Conservation (phyloP, 2,329 filamentous ascomycete genomes). For the Teratosphaeria pseudoeucalypti region DNA sequence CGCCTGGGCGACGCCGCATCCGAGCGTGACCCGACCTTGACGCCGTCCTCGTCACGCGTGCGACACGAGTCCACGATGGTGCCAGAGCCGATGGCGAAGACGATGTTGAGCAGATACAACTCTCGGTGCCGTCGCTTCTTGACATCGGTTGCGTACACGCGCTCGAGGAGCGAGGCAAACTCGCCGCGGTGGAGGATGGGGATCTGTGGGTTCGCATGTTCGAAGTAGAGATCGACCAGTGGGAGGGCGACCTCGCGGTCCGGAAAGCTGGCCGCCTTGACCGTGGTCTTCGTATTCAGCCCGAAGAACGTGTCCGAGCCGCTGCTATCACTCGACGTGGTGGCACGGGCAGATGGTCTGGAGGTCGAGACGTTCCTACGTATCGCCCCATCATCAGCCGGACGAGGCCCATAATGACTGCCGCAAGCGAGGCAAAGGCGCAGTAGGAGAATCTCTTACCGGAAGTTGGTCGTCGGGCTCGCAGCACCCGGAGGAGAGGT, state of each 20-base stretch:
- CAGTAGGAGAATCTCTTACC: neutral
- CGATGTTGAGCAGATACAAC: slow-evolving; percentile 91
- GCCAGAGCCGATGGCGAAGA: slow-evolving; percentile 89
- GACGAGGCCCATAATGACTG: neutral
- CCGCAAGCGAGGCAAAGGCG: neutral
- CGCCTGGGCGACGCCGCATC: slow-evolving; percentile 19
- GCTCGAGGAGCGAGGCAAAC: slow-evolving; percentile 80
- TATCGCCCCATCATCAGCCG: slow-evolving; percentile 45
- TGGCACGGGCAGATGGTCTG: slow-evolving; percentile 41
- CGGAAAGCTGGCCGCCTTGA: slow-evolving; percentile 77
- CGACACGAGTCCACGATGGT: slow-evolving; percentile 62
- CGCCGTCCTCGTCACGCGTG: slow-evolving; percentile 10
- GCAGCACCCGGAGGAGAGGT: neutral
- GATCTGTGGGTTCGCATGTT: slow-evolving; percentile 92
- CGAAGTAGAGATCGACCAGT: slow-evolving; percentile 78
- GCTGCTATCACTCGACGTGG: slow-evolving; percentile 43
- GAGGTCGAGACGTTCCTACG: slow-evolving; percentile 54
- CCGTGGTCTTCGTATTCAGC: slow-evolving; percentile 80
- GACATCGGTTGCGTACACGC: slow-evolving; percentile 61
- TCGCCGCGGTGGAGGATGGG: slow-evolving; percentile 81
- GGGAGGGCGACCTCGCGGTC: slow-evolving; percentile 61
- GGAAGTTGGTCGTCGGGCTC: neutral
- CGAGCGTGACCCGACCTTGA: slow-evolving; percentile 21
- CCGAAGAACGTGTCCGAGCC: slow-evolving; percentile 94
- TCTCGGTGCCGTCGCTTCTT: slow-evolving; percentile 63